Evolutionary conservation across 331 rosid species (phyloP).

Genomic region (Cydonia oblonga): DNA sequence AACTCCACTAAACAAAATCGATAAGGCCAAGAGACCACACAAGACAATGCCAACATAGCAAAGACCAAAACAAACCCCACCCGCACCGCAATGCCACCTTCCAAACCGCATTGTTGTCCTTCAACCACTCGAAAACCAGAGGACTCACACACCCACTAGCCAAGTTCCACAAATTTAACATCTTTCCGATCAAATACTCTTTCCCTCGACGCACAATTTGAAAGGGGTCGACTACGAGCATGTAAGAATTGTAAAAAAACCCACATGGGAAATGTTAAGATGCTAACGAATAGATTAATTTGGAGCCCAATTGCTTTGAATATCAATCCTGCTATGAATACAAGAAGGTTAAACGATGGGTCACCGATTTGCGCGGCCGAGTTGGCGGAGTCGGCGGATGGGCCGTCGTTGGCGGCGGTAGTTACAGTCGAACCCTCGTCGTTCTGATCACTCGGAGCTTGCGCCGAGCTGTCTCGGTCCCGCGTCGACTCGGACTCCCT

Average conservation of each 20-base stretch:
- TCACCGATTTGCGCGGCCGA: conserved; percentile 21
- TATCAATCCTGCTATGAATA: conserved; percentile 30
- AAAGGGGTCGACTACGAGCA: conserved; percentile 47
- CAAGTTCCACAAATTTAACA: conserved; percentile 10
- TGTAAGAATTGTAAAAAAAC: conserved; percentile 26
- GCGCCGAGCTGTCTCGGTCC: conserved; percentile 1
- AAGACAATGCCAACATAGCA: conserved; percentile 41
- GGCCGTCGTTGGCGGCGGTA: conserved; percentile 14
- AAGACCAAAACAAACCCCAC: conserved; percentile 60
- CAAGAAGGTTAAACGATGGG: conserved; percentile 31
- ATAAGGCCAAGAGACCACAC: conserved; percentile 37
- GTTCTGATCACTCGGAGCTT: conserved; percentile 19
- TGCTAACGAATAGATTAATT: conserved; percentile 32
- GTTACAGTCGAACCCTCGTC: conserved; percentile 41
- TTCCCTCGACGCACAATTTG: conserved; percentile 28
- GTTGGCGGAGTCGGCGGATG: conserved; percentile 24
- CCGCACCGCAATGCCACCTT: conserved; percentile 38
- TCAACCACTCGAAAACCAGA: conserved; percentile 18
- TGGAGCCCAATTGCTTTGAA: conserved; percentile 47
- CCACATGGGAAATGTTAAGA: conserved; percentile 35
- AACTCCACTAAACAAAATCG: conserved; percentile 39
- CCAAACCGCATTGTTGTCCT: conserved; percentile 38
- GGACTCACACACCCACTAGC: conserved; percentile 20
- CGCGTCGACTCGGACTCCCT: conserved; percentile 24
- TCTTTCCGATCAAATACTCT: conserved; percentile 10